These are phyloP conservation scores for Lizanozyma gosingica DNA, from an alignment of 1,139 yeast species.

Conservation along the genomic window DNA sequence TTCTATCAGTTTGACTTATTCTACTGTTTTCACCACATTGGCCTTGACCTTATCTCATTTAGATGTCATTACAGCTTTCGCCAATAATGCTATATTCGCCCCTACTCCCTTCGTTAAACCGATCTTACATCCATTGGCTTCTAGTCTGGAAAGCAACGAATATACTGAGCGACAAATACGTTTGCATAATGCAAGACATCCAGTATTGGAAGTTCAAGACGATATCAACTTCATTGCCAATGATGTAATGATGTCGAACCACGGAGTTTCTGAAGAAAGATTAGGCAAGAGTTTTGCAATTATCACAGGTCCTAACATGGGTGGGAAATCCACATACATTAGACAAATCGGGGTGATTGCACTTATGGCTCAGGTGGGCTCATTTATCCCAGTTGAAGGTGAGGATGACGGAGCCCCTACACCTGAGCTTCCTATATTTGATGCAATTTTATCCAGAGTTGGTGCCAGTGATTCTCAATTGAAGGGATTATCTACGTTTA, in stretches of 20 bases:
- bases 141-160: constrained; percentile 15
- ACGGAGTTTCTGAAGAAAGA: constrained; percentile 21
- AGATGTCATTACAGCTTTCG: constrained; percentile 80
- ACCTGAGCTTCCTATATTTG: constrained; percentile 77
- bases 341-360: constrained; percentile 88
- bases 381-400: constrained; percentile 61
- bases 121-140: constrained; percentile 42
- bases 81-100: constrained; percentile 77
- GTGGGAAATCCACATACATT: constrained; percentile 93
- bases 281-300: constrained; percentile 56
- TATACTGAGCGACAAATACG: constrained; percentile 41
- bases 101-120: constrained; percentile 80
- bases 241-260: constrained; percentile 49
- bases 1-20: constrained; percentile 69
- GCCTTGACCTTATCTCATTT: constrained; percentile 59
- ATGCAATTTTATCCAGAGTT: constrained; percentile 90
- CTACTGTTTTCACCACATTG: constrained; percentile 64
- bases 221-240: constrained; percentile 82
- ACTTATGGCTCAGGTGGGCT: constrained; percentile 85
- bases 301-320: constrained; percentile 98
- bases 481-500: constrained; percentile 92
- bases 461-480: constrained; percentile 98
- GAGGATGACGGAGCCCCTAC: constrained; percentile 30
- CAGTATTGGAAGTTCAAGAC: constrained; percentile 87
- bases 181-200: constrained; percentile 76